Base-by-base conservation (phyloP, 23 red algal species). In the Agarophyton chilense region DNA sequence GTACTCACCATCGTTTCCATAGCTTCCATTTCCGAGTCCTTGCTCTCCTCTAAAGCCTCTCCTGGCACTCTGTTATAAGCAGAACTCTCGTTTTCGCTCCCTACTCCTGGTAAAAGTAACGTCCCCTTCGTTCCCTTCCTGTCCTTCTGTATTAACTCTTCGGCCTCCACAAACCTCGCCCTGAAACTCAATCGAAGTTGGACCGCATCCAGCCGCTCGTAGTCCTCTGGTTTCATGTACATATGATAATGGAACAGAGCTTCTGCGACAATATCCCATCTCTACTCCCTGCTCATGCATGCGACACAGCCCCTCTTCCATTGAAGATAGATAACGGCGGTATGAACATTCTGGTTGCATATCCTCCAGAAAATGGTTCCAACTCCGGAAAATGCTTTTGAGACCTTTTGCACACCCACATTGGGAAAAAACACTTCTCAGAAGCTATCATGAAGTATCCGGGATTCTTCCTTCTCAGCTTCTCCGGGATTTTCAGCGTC, bases 401-500 rank as follows among this genome's bases (percentile, higher is more conserved):
- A 35, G 49, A 57, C 51, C 26, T 14, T 49, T 81, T 51, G 14
- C 45, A 58, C 44, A 58, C 44, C 52, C 77, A 81, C 13, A 81
- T 7, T 39, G 52, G 35, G 34, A 81, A 81, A 10, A 32, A 31
- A 13, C 17, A 17, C 0, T 12, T 81, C 12, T 51, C 77, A 18
- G 77, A 81, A 21, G 28, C 77, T 32, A 81, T 81, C 14, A 81
- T 6, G 39, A 81, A 81, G 77, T 81, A 61, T 13, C 77, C 77
- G 0, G 22, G 77, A 38, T 81, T 81, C 52, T 61, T 41, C 52
- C 46, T 39, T 17, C 19, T 18, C 49, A 54, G 24, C 28, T 35
- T 54, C 50, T 60, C 50, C 21, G 13, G 13, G 44, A 26, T 61
- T 32, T 32, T 60, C 45, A 81, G 29, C 6, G 44, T 54, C 7